These are phyloP conservation scores for Linum tenue DNA, from an alignment of 345 rosid species.

Conservation along the genomic window DNA sequence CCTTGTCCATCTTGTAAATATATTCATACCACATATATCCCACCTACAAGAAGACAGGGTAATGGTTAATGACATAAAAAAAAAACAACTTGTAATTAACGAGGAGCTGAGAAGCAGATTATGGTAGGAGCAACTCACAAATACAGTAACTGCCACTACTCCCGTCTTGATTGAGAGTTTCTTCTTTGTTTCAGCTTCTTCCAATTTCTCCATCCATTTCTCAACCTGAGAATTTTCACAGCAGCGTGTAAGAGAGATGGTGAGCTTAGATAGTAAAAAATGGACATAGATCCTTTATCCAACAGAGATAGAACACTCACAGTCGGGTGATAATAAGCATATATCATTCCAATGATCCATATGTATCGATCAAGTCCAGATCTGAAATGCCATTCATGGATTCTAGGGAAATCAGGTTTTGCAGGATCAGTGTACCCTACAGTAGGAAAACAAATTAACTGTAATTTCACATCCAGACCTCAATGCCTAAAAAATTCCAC, in stretches of 20 bases:
- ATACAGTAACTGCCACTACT: slow-evolving; percentile 37
- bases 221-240: slow-evolving; percentile 46
- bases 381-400: slow-evolving; percentile 97
- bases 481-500: no score
- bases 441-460: slow-evolving; percentile 5
- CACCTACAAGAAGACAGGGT: slow-evolving; percentile 38
- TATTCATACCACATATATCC: slow-evolving; percentile 90
- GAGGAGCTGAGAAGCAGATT: slow-evolving; percentile 1
- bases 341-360: slow-evolving; percentile 92
- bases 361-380: slow-evolving; percentile 97
- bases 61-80: background rate
- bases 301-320: slow-evolving; percentile 33
- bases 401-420: slow-evolving; percentile 69
- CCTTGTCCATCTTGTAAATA: slow-evolving; percentile 86
- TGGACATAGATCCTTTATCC: background rate
- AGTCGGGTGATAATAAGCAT: slow-evolving; percentile 92
- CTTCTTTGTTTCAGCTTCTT: slow-evolving; percentile 72
- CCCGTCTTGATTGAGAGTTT: slow-evolving; percentile 53
- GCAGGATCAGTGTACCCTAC: slow-evolving; percentile 89
- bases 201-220: slow-evolving; percentile 97
- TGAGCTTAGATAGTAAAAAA: background rate
- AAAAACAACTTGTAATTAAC: slow-evolving; percentile 7
- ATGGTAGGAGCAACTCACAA: slow-evolving; percentile 40
- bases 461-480: background rate
- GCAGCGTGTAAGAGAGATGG: background rate